These are phyloP conservation scores for Pyrenophora seminiperda DNA, from an alignment of 2,329 filamentous ascomycete genomes.

Conservation along the genomic window DNA sequence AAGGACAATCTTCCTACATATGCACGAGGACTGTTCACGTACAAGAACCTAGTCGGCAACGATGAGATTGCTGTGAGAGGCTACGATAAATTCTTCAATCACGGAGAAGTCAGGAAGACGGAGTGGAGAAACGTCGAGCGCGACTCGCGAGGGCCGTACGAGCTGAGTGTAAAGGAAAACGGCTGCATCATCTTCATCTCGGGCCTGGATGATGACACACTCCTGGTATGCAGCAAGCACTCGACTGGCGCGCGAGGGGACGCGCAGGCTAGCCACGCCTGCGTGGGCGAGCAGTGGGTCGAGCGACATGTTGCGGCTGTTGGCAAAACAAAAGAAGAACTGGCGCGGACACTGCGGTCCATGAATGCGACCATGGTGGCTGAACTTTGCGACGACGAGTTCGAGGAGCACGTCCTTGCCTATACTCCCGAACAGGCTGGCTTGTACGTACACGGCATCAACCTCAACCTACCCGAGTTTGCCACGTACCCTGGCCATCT, in stretches of 20 bases:
- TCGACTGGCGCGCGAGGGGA: conserved; percentile 84
- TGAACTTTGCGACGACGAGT: conserved; percentile 92
- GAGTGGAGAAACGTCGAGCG: conserved; percentile 78
- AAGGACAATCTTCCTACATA: conserved; percentile 83
- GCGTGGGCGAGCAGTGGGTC: conserved; percentile 80
- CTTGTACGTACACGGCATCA: conserved; percentile 94
- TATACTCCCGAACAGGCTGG: conserved; percentile 84
- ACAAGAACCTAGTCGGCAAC: conserved; percentile 65
- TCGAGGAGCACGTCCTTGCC: conserved; percentile 94
- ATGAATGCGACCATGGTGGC: conserved; percentile 95
- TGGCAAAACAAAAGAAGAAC: conserved; percentile 77
- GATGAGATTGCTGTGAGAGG: conserved; percentile 84
- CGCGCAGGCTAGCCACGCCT: conserved; percentile 80
- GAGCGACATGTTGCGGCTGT: conserved; percentile 77
- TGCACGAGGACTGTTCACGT: conserved; percentile 93
- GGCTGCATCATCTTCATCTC: conserved; percentile 99
- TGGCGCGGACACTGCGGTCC: conserved; percentile 74
- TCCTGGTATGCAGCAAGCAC: conserved; percentile 98
- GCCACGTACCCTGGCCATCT: conserved; percentile 79
- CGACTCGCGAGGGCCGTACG: conserved; percentile 84
- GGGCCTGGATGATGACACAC: conserved; percentile 83
- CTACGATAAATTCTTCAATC: conserved; percentile 99
- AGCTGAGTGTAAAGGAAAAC: conserved; percentile 96
- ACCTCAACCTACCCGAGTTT: conserved; percentile 92
- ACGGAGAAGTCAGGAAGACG: conserved; percentile 79